Conservation (phyloP, 192 early-diverging fungal species). For the Mortierella hygrophila region DNA sequence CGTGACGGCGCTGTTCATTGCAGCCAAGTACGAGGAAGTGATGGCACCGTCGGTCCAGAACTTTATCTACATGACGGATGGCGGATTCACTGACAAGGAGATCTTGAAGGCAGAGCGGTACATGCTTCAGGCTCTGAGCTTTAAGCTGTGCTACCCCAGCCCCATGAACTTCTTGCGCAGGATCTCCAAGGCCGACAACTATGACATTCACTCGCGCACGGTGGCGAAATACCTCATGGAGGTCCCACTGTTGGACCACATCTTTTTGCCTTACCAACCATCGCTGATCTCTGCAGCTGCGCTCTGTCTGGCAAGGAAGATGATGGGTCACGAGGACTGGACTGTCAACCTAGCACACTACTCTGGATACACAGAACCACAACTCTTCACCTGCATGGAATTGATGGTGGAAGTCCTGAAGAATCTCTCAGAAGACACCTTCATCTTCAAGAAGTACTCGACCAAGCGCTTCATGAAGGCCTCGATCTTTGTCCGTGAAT, state of each 20-base stretch:
- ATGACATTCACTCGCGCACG: conserved; percentile 91
- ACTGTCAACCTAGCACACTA: conserved; percentile 78
- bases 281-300: conserved; percentile 84
- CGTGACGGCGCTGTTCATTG: conserved; percentile 89
- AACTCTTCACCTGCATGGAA: conserved; percentile 72
- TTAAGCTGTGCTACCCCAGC: conserved; percentile 88
- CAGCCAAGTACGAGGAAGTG: conserved; percentile 97
- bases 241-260: conserved; percentile 88
- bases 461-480: conserved; percentile 85
- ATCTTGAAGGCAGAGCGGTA: conserved; percentile 93
- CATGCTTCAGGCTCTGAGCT: conserved; percentile 88
- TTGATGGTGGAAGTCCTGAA: conserved; percentile 81
- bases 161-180: conserved; percentile 95
- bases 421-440: conserved; percentile 65
- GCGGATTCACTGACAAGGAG: conserved; percentile 84
- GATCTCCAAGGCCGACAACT: conserved; percentile 88
- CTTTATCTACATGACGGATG: conserved; percentile 90
- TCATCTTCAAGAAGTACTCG: conserved; percentile 89
- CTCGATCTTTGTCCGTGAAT: conserved; percentile 84
- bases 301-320: conserved; percentile 84
- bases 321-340: conserved; percentile 83
- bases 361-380: conserved; percentile 82
- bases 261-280: conserved; percentile 77
- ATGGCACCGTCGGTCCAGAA: conserved; percentile 84
- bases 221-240: conserved; percentile 98